phyloP scores from a whole-genome alignment of 345 rosid species.

The Euphorbia tirucalli region DNA sequence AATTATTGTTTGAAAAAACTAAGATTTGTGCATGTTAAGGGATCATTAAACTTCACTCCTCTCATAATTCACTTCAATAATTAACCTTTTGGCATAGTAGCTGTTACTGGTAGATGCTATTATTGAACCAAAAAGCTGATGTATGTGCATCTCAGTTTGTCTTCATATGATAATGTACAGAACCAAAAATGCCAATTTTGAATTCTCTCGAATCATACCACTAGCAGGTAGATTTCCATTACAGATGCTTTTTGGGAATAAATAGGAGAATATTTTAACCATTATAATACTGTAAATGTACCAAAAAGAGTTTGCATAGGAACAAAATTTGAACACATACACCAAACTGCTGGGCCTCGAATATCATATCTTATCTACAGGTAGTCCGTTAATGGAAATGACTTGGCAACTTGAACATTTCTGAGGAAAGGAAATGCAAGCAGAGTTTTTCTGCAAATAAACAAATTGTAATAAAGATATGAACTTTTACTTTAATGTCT shows the following conservation, averaged over 20 bases:
- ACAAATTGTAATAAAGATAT: neutral
- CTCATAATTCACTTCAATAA: neutral
- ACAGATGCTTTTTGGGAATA: neutral
- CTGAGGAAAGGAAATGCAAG: constrained; percentile 6
- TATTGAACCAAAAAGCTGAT: neutral
- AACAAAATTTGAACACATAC: constrained; percentile 10
- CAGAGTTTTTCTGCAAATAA: neutral
- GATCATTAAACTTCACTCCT: neutral
- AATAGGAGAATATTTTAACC: too few relatives aligned
- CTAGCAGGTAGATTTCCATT: neutral
- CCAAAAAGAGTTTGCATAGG: neutral
- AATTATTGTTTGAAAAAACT: neutral
- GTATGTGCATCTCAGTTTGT: neutral
- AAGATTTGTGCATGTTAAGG: neutral
- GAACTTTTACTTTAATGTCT: neutral
- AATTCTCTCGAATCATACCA: neutral
- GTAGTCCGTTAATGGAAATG: constrained; percentile 11
- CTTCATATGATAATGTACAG: neutral
- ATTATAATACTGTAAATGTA: constrained; percentile 3
- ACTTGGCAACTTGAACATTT: neutral
- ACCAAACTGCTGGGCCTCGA: constrained; percentile 20
- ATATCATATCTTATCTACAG: constrained; percentile 36
- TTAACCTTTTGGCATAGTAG: neutral
- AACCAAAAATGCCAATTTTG: neutral
- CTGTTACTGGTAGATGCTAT: neutral